Percentiles rank a stretch among this genome's conserved stretches.
Evolutionary conservation across 306 rosid genomes (phyloP).

Genomic region (Erythrophleum fordii): DNA sequence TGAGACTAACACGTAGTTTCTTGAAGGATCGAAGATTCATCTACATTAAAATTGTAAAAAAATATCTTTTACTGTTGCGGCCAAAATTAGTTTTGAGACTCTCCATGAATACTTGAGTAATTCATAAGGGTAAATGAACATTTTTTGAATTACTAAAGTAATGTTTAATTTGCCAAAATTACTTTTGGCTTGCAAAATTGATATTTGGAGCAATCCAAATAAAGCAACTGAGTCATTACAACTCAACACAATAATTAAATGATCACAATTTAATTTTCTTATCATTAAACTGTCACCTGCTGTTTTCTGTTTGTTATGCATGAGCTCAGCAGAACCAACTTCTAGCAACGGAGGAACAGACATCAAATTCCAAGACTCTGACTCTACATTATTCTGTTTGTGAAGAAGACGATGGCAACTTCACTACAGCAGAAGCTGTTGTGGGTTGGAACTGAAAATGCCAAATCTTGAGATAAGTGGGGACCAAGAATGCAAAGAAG

Average conservation of each 20-base stretch:
- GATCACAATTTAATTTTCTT: not conserved
- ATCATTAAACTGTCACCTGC: not conserved
- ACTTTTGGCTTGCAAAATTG: not conserved
- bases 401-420: not conserved
- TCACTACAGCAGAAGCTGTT: not conserved
- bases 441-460: not conserved
- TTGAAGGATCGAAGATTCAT: not conserved
- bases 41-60: not conserved
- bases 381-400: not conserved
- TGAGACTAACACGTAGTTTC: not conserved
- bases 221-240: not conserved
- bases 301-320: not conserved
- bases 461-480: not conserved
- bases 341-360: not conserved
- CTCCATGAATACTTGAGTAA: no score
- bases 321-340: conserved; percentile 12
- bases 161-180: not conserved
- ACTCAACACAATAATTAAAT: not conserved
- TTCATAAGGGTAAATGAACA: no score
- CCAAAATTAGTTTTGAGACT: not conserved
- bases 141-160: not conserved
- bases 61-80: not conserved
- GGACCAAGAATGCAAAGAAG: conserved; percentile 3
- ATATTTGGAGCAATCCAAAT: not conserved
- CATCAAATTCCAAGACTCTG: conserved; percentile 30